phyloP scores from a whole-genome alignment of 805 yeast species.

The Metschnikowia arizonensis region DNA sequence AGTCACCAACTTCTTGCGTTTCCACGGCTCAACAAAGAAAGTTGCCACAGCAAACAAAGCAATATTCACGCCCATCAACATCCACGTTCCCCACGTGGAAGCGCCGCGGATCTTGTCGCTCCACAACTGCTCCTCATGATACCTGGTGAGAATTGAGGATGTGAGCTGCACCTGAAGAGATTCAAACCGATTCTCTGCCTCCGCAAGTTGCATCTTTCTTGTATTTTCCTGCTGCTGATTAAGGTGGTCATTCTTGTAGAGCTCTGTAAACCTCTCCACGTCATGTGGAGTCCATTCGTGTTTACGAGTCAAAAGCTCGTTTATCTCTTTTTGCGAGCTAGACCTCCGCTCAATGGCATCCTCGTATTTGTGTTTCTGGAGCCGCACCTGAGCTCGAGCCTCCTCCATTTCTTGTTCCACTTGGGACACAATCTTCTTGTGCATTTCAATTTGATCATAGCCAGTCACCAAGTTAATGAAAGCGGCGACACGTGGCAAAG shows the following conservation, averaged over 20 bases:
- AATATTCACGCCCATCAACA: conserved; percentile 82
- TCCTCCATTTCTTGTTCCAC: conserved; percentile 50
- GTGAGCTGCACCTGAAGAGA: conserved; percentile 64
- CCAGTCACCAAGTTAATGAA: conserved; percentile 84
- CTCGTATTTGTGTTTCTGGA: conserved; percentile 48
- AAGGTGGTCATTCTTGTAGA: conserved; percentile 77
- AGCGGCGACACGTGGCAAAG: conserved; percentile 2
- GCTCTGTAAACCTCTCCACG: conserved; percentile 74
- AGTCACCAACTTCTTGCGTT: conserved; percentile 71
- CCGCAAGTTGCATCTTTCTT: conserved; percentile 45
- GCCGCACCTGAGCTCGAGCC: conserved; percentile 46
- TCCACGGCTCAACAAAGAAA: conserved; percentile 91
- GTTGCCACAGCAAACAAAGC: conserved; percentile 77
- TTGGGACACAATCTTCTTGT: conserved; percentile 57
- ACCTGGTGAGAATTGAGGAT: conserved; percentile 76
- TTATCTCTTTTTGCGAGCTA: conserved; percentile 75
- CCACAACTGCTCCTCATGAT: conserved; percentile 98
- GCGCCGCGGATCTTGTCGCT: conserved; percentile 92
- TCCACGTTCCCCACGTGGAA: conserved; percentile 95
- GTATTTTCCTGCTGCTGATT: conserved; percentile 58
- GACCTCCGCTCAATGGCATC: conserved; percentile 63
- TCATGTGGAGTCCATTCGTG: conserved; percentile 76
- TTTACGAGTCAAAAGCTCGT: conserved; percentile 81
- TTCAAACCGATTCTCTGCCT: conserved; percentile 61
- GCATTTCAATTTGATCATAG: conserved; percentile 69